Conservation (phyloP, 2,329 filamentous ascomycete species). For the Clonostachys rhizophaga region DNA sequence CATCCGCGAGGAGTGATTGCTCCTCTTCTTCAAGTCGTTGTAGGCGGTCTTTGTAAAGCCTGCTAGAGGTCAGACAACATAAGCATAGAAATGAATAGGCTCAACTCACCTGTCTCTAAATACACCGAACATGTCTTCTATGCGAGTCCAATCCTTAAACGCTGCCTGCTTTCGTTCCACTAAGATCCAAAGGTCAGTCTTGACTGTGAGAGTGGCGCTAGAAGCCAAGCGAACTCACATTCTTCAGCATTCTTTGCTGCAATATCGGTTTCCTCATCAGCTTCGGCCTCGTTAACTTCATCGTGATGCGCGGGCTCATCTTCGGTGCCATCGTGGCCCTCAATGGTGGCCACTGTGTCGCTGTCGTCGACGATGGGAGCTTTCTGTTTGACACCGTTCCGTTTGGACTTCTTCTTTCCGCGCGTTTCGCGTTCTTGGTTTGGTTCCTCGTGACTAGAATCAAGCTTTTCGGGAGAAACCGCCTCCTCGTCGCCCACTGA, state of each 20-base stretch:
- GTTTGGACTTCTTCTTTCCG: slow-evolving; percentile 32
- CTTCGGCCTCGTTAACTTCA: slow-evolving; percentile 51
- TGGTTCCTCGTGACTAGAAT: slow-evolving; percentile 20
- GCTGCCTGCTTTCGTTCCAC: slow-evolving; percentile 76
- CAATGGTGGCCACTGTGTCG: slow-evolving; percentile 18
- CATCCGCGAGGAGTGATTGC: slow-evolving; percentile 51
- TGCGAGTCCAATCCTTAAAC: slow-evolving; percentile 70
- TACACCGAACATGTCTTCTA: slow-evolving; percentile 84
- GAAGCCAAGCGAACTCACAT: slow-evolving; percentile 33
- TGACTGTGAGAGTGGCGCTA: slow-evolving; percentile 5
- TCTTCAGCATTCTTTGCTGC: slow-evolving; percentile 61
- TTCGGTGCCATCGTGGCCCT: slow-evolving; percentile 23
- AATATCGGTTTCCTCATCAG: slow-evolving; percentile 55
- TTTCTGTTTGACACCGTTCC: slow-evolving; percentile 32
- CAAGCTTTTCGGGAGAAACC: slow-evolving; percentile 16
- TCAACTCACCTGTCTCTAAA: slow-evolving; percentile 69
- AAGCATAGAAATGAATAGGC: not conserved
- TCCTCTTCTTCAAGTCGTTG: slow-evolving; percentile 72
- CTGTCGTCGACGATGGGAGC: slow-evolving; percentile 14
- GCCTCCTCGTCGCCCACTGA: slow-evolving; percentile 29
- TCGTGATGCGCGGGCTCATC: slow-evolving; percentile 40
- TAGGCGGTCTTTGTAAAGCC: slow-evolving; percentile 84
- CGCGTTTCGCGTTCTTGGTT: slow-evolving; percentile 21
- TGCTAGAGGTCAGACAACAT: slow-evolving; percentile 26
- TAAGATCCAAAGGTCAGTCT: slow-evolving; percentile 24